Conservation (phyloP, 805 yeast genomes). For the Hyphopichia homilentoma region DNA sequence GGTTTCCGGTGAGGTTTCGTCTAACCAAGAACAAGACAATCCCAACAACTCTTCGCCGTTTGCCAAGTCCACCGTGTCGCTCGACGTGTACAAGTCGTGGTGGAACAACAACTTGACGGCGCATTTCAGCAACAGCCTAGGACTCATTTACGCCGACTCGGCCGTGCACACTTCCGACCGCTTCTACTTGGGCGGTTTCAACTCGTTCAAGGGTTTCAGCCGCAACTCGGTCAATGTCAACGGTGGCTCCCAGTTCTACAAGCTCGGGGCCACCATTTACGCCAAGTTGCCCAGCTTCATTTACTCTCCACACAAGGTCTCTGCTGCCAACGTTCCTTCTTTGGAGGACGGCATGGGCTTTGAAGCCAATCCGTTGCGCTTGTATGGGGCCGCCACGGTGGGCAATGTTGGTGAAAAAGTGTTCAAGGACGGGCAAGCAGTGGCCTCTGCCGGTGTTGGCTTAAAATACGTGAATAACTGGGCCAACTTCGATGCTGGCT, state of each 20-base stretch:
- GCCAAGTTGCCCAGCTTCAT: slow-evolving; percentile 52
- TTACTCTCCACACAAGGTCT: slow-evolving; percentile 13
- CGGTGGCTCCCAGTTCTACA: slow-evolving; percentile 66
- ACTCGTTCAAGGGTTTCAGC: slow-evolving; percentile 67
- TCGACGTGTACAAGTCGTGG: slow-evolving; percentile 38
- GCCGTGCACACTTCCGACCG: slow-evolving; percentile 68
- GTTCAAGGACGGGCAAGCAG: slow-evolving; percentile 15
- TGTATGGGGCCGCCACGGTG: slow-evolving; percentile 62
- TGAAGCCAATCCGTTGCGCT: slow-evolving; percentile 33
- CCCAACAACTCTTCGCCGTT: slow-evolving; percentile 20
- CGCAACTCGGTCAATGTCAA: slow-evolving; percentile 65
- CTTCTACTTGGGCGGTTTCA: slow-evolving; percentile 79
- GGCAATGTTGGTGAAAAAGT: slow-evolving; percentile 51
- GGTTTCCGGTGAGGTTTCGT: slow-evolving; percentile 50
- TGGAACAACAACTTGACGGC: slow-evolving; percentile 46
- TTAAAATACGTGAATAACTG: slow-evolving; percentile 34
- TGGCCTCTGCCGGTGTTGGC: slow-evolving; percentile 32
- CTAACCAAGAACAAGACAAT: slow-evolving; percentile 27
- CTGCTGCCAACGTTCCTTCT: slow-evolving; percentile 4
- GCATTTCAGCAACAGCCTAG: slow-evolving; percentile 48
- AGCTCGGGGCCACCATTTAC: slow-evolving; percentile 57
- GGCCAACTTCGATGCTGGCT: slow-evolving; percentile 42
- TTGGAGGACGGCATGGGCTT: slow-evolving; percentile 8
- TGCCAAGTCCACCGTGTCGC: slow-evolving; percentile 29
- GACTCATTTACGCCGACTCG: slow-evolving; percentile 46